Conservation (phyloP, 1,284 basidiomycete species). For the Boletus semigastroideus region DNA sequence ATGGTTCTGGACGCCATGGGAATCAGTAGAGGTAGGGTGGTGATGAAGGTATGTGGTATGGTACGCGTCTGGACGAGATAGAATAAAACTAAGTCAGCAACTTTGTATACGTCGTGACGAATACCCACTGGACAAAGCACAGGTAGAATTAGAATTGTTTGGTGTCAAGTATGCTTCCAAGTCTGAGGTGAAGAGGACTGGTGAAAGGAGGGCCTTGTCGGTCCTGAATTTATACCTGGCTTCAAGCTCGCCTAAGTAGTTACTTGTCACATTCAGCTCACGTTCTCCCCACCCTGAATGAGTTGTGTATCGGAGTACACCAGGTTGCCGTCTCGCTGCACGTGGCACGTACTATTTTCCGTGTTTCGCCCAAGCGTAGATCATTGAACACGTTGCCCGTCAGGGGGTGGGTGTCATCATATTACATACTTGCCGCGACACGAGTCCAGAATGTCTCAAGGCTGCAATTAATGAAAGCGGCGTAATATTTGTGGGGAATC, state of each 20-base stretch:
- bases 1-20: not conserved
- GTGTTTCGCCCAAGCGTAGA: conserved; percentile 1
- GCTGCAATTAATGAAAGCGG: not conserved
- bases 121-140: conserved; percentile 7
- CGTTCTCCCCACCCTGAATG: not conserved
- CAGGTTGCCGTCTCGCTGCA: not conserved
- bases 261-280: not conserved
- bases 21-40: not conserved
- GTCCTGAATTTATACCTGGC: conserved; percentile 17
- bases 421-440: conserved; percentile 9
- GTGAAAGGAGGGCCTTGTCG: not conserved
- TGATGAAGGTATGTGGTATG: not conserved
- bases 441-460: not conserved
- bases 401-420: not conserved
- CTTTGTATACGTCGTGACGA: not conserved
- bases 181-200: not conserved
- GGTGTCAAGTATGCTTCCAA: not conserved
- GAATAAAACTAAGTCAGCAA: conserved; percentile 11
- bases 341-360: not conserved
- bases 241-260: not conserved
- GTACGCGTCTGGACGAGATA: not conserved
- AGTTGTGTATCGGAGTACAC: not conserved
- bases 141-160: not conserved
- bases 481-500: too few relatives aligned
- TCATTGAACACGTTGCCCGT: conserved; percentile 12